Percentiles rank a stretch among this genome's conserved stretches.
phyloP scores from a whole-genome alignment of 441 rosid species.

The Gossypium davidsonii region DNA sequence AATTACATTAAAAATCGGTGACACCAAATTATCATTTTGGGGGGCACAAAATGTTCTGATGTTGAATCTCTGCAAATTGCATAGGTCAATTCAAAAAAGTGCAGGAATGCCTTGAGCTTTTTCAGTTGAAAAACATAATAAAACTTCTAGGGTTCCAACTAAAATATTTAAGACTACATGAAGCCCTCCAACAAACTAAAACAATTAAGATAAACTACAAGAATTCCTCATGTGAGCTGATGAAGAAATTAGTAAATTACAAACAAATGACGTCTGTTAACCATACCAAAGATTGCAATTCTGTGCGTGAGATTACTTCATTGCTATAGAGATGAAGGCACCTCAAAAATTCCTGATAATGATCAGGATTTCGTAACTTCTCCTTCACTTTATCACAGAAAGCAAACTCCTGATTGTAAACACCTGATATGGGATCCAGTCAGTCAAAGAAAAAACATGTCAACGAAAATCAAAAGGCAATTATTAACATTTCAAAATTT shows the following conservation, averaged over 20 bases:
- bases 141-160: neutral
- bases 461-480: neutral
- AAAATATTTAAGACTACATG: neutral
- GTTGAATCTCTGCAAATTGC: neutral
- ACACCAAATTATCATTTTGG: neutral
- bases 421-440: slow-evolving; percentile 42
- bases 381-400: slow-evolving; percentile 84
- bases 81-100: neutral
- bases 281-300: slow-evolving; percentile 83
- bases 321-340: slow-evolving; percentile 81
- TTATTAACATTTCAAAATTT: neutral
- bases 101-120: neutral
- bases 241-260: slow-evolving; percentile 12
- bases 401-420: slow-evolving; percentile 59
- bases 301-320: slow-evolving; percentile 72
- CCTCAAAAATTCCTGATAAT: slow-evolving; percentile 69
- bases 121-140: neutral
- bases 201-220: neutral
- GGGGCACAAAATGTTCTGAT: neutral
- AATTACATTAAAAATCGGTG: neutral
- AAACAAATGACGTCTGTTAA: slow-evolving; percentile 4
- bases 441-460: slow-evolving; percentile 14
- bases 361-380: slow-evolving; percentile 54
- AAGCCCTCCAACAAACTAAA: neutral
- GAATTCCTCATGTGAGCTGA: neutral